Evolutionary conservation across 2,329 filamentous ascomycete species (phyloP).

Genomic region (Dactylellina cionopaga): DNA sequence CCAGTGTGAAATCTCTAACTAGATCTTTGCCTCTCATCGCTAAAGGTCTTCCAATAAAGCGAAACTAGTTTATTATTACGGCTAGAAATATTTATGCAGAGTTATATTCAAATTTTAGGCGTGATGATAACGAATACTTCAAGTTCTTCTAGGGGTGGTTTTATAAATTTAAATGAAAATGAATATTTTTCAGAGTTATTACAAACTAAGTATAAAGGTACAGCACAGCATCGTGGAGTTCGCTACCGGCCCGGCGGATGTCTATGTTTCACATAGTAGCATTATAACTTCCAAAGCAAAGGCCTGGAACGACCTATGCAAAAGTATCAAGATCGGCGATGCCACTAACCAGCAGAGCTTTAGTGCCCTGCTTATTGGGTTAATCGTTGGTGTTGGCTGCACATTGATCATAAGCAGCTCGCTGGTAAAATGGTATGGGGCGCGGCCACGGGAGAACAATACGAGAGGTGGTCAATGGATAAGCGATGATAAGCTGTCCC

Average conservation of each 20-base stretch:
- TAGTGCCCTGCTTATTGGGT: not conserved
- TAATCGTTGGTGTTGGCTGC: not conserved
- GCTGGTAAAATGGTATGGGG: not conserved
- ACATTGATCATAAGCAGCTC: not conserved
- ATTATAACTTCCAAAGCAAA: not conserved
- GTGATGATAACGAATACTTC: too few species aligned
- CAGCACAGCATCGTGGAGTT: not conserved
- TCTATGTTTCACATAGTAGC: not conserved
- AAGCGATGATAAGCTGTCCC: not conserved
- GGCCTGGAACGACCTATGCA: not conserved
- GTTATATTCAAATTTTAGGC: too few species aligned
- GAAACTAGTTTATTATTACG: too few species aligned
- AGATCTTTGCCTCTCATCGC: too few species aligned
- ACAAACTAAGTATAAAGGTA: too few species aligned
- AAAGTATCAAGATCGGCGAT: not conserved
- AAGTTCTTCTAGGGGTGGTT: too few species aligned
- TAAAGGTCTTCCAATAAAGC: too few species aligned
- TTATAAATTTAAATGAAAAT: too few species aligned
- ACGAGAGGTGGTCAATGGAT: not conserved
- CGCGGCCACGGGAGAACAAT: not conserved
- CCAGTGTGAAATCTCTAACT: too few species aligned
- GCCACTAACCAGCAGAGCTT: not conserved
- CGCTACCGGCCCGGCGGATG: not conserved
- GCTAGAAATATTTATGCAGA: too few species aligned
- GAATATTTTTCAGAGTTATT: too few species aligned